Base-by-base conservation (phyloP, 345 rosid genomes). In the Eucalyptus rudis region DNA sequence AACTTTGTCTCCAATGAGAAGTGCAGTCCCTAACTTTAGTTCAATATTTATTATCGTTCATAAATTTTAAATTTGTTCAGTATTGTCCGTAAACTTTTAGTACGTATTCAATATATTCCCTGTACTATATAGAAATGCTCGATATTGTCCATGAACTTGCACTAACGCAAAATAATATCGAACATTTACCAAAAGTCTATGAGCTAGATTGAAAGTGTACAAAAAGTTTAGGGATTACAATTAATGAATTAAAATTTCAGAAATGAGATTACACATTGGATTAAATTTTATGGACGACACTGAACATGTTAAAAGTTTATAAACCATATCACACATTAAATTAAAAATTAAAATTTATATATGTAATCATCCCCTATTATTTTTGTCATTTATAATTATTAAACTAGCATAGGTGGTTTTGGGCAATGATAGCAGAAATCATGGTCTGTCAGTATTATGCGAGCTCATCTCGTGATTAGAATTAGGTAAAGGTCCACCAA, bases 161-260 rank as follows among this genome's bases (percentile, higher is more conserved):
- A 56, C 10, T 56, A 4, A 56, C 3, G 1, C 1, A 56, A 56
- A 10, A 56, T 25, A 56, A 24, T 24, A 56, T 56, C 2, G 3
- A 24, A 56, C 0, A 56, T 24, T 56, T 24, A 24, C 0, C 1
- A 22, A 22, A 10, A 56, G 62, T 25, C 0, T 10, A 0, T 0
- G 29, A 56, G 1, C 1, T 56, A 5, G 1, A 56, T 56, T 24
- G 10, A 24, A 24, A 22, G 29, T 10, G 1, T 22, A 24, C 6
- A 22, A 56, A 56, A 56, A 56, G 1, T 56, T 56, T 56, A 24
- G 6, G 6, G 0, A 56, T 56, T 56, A 10, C 6, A 24, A 56
- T 24, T 22, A 56, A 22, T 0, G 24, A 22, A 56, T 24, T 56
- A 56, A 24, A 56, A 24, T 22, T 10, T 56, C 6, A 24, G 2